Conservation (phyloP, 2,329 filamentous ascomycete genomes). For the Knoxdaviesia proteae region DNA sequence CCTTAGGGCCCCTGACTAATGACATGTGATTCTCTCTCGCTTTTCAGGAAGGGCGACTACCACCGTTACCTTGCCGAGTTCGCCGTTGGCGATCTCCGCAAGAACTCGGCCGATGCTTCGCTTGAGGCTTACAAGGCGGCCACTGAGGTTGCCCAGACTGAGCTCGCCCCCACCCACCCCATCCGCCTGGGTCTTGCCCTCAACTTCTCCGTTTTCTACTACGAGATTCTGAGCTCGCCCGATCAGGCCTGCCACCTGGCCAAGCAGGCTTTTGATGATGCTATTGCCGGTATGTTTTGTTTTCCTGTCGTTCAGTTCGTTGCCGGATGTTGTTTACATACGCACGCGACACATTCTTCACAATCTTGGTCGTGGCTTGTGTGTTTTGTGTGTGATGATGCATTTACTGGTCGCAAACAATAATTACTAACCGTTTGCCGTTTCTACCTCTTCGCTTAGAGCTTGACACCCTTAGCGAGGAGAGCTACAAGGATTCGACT, state of each 20-base stretch:
- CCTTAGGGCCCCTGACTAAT: neutral
- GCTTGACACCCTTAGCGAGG: slow-evolving; percentile 90
- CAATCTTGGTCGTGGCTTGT: neutral
- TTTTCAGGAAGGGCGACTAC: slow-evolving; percentile 88
- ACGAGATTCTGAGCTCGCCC: slow-evolving; percentile 97
- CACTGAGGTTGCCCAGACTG: slow-evolving; percentile 93
- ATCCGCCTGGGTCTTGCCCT: slow-evolving; percentile 94
- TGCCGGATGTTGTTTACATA: too few relatives aligned
- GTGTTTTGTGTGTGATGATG: neutral
- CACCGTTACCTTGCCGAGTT: slow-evolving; percentile 98
- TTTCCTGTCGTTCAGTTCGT: neutral
- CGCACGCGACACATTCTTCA: neutral
- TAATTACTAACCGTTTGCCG: slow-evolving; percentile 8
- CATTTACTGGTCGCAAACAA: neutral
- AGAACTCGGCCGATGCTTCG: slow-evolving; percentile 80
- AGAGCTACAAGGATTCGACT: slow-evolving; percentile 98
- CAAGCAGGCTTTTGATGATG: slow-evolving; percentile 98
- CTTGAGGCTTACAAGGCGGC: slow-evolving; percentile 95
- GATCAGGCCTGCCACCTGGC: slow-evolving; percentile 96
- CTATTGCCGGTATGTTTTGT: slow-evolving; percentile 47
- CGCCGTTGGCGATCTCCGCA: slow-evolving; percentile 82
- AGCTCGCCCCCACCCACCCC: slow-evolving; percentile 91
- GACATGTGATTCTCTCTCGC: slow-evolving; percentile 1
- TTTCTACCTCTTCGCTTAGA: slow-evolving; percentile 26
- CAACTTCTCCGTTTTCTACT: slow-evolving; percentile 99